Percentiles rank a stretch among this genome's conserved stretches.
Conservation (phyloP, 129 eudicot genomes). For the Arctium lappa region DNA sequence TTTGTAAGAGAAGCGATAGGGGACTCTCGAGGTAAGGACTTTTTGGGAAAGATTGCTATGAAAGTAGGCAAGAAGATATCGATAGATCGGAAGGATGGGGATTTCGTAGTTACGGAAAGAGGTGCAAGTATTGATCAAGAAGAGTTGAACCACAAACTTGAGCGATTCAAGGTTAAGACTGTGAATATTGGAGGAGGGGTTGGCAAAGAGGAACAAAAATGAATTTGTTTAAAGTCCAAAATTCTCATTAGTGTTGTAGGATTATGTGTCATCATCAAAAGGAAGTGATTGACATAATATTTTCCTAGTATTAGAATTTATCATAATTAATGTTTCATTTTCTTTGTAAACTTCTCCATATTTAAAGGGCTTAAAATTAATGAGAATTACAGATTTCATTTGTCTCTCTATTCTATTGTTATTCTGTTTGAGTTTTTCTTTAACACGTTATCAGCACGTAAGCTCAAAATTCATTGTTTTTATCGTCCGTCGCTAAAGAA, state of each 20-base stretch:
- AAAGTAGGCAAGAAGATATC: slow-evolving; percentile 30
- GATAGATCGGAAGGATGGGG: not conserved
- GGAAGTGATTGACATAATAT: too few species aligned
- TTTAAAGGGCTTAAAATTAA: too few species aligned
- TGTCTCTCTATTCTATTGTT: too few species aligned
- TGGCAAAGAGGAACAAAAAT: slow-evolving; percentile 18
- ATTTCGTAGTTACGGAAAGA: slow-evolving; percentile 8
- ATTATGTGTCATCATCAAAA: too few species aligned
- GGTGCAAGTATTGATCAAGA: slow-evolving; percentile 19
- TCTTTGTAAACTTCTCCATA: too few species aligned
- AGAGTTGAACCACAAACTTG: slow-evolving; percentile 25
- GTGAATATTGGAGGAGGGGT: slow-evolving; percentile 35
- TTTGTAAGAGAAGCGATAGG: slow-evolving; percentile 32
- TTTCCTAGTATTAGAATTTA: too few species aligned
- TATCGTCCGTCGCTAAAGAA: too few species aligned
- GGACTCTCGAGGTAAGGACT: slow-evolving; percentile 24
- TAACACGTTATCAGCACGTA: too few species aligned
- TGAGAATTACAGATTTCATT: too few species aligned
- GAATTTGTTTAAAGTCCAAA: not conserved
- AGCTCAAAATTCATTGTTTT: too few species aligned
- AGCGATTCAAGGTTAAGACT: slow-evolving; percentile 48
- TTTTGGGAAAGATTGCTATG: slow-evolving; percentile 15
- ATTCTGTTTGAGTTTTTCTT: too few species aligned
- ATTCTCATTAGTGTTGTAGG: not conserved
- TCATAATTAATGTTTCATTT: too few species aligned